A percentile compares a stretch with the other conserved stretches of the same genome.
These are phyloP conservation scores for Aspergillus luchuensis DNA, from an alignment of 2,329 filamentous ascomycete genomes.

Conservation along the genomic window DNA sequence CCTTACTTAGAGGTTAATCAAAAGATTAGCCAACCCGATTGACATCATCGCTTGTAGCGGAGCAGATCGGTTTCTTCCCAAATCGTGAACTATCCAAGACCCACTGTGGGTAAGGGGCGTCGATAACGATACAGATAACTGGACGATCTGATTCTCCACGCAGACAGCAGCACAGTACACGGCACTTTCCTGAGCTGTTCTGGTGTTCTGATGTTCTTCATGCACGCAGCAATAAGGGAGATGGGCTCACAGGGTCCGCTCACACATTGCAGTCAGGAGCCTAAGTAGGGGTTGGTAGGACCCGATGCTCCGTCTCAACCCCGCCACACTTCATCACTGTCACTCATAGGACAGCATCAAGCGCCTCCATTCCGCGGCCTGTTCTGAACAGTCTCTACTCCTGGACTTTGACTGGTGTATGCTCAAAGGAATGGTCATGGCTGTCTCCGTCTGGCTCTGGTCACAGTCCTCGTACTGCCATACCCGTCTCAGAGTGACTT, in stretches of 20 bases:
- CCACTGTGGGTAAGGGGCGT: not conserved
- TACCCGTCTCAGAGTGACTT: not conserved
- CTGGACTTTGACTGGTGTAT: not conserved
- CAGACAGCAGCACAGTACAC: not conserved
- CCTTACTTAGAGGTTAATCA: no score
- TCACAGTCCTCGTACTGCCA: not conserved
- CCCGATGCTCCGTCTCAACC: not conserved
- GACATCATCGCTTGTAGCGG: not conserved
- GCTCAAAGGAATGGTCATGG: not conserved
- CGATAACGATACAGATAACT: not conserved
- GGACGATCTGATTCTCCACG: not conserved
- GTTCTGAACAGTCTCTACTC: not conserved
- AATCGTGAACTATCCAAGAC: not conserved
- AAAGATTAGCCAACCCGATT: not conserved
- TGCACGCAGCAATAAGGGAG: not conserved
- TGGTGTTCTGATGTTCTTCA: not conserved
- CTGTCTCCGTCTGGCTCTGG: not conserved
- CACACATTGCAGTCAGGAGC: not conserved
- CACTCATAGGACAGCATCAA: conserved; percentile 11
- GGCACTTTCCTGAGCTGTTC: not conserved
- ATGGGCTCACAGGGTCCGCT: not conserved
- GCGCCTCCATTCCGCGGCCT: conserved; percentile 1
- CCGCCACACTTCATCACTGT: not conserved
- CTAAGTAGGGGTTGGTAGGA: not conserved
- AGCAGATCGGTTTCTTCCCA: not conserved